phyloP scores from a whole-genome alignment of 2,329 filamentous ascomycete genomes.

The Monosporascus sp. region DNA sequence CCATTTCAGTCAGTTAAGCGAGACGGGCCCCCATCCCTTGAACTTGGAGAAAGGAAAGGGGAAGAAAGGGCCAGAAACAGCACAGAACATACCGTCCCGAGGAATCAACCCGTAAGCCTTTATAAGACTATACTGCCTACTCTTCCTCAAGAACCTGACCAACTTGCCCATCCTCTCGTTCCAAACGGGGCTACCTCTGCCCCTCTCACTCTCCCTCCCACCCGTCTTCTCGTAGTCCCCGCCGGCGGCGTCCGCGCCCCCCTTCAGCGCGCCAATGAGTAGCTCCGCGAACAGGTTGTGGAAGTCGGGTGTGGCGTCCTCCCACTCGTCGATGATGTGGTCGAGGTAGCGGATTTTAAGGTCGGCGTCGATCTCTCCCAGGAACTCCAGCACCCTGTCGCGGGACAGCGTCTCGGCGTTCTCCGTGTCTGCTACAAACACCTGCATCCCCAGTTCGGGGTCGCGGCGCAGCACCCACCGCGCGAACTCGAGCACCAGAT shows the following conservation, averaged over 20 bases:
- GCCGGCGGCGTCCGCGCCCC: not conserved
- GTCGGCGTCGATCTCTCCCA: constrained; percentile 61
- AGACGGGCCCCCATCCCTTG: not conserved
- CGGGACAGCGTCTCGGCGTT: constrained; percentile 88
- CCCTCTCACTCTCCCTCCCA: constrained; percentile 27
- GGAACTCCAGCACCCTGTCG: constrained; percentile 67
- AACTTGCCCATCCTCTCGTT: constrained; percentile 59
- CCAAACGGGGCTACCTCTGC: constrained; percentile 35
- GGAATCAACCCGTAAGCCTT: constrained; percentile 75
- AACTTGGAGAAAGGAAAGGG: not conserved
- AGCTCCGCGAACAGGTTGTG: constrained; percentile 79
- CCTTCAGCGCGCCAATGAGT: constrained; percentile 41
- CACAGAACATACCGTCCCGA: constrained; percentile 59
- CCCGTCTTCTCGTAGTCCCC: constrained; percentile 22
- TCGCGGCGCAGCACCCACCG: constrained; percentile 77
- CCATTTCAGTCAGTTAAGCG: not conserved
- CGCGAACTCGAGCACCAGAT: constrained; percentile 85
- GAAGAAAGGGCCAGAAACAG: not conserved
- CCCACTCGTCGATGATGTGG: constrained; percentile 82
- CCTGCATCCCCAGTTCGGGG: constrained; percentile 76
- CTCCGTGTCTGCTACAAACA: constrained; percentile 89
- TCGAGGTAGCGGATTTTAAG: constrained; percentile 82
- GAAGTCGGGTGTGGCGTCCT: constrained; percentile 78
- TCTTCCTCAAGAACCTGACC: constrained; percentile 68
- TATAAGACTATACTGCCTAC: constrained; percentile 73